Evolutionary conservation across 2,329 filamentous ascomycete species (phyloP), one percentile per base, ranked within the genome.

Genomic region (Teratosphaeria gauchensis): DNA sequence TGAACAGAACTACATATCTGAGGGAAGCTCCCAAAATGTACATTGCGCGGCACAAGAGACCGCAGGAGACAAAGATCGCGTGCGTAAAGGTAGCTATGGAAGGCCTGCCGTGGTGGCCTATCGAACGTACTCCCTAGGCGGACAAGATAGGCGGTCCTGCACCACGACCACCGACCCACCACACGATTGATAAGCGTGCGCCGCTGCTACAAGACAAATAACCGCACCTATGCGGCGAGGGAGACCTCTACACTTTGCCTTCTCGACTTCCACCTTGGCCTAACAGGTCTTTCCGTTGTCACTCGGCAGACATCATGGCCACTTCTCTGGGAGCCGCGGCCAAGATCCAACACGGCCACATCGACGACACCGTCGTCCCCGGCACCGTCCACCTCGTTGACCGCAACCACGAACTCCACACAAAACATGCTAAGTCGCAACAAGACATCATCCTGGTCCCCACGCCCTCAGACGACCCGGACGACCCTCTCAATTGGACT

Each of bases 361-460:
- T 64, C 53, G 59, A 66, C 58, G 58, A 61, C 11, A 57, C 42
- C 33, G n/a, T 61, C 32, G 55, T 62, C 4, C 75, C 75, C 1
- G 75, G 75, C 4, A 77, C 74, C 0, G 69, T 76, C 5, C 73
- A 76, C 57, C 66, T 77, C 9, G 69, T 77, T n/a, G 75, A 77
- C 58, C 57, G 73, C 28, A 66, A 73, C n/a, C 70, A 73, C 7
- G 72, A 62, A 8, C 64, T 74, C 57, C 65, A 66, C 19, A 64
- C 65, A n/a, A 68, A 69, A 33, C 74, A 75, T 63, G 55, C 59
- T 14, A 53, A 55, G 28, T 51, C 55, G 3, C 64, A 67, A 30
- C 62, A 63, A 57, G 74, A 75, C 35, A 72, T 76, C 16, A 70
- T 76, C 12, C 66, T 76, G n/a, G 66, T 76, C 3, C 75, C 75